phyloP scores from a whole-genome alignment of 2,329 filamentous ascomycete species.

The Fusarium napiforme region DNA sequence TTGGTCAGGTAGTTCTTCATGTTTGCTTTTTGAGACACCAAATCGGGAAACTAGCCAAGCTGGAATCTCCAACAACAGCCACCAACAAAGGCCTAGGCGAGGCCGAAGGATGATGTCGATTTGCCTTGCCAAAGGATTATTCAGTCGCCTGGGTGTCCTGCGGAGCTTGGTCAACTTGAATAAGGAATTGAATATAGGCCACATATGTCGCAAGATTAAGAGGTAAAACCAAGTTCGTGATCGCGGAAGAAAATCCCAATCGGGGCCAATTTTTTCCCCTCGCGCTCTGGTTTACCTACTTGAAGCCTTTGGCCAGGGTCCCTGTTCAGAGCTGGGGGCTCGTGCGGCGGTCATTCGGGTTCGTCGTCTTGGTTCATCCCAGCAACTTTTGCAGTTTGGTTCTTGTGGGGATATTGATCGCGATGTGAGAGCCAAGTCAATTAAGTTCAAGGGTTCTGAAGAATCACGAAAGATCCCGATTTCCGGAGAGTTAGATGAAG shows the following conservation, averaged over 20 bases:
- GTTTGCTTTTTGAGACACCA: slow-evolving; percentile 42
- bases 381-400: slow-evolving; percentile 22
- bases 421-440: slow-evolving; percentile 18
- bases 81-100: slow-evolving; percentile 24
- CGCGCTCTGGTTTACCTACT: slow-evolving; percentile 30
- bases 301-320: slow-evolving; percentile 27
- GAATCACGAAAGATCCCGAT: not conserved
- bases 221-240: slow-evolving; percentile 17
- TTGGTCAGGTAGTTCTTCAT: slow-evolving; percentile 33
- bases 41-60: slow-evolving; percentile 28
- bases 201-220: slow-evolving; percentile 13
- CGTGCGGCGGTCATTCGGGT: slow-evolving; percentile 41
- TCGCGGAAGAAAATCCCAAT: slow-evolving; percentile 13
- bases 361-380: slow-evolving; percentile 41
- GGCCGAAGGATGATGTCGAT: slow-evolving; percentile 17
- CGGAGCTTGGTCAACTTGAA: not conserved
- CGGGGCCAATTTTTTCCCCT: slow-evolving; percentile 21
- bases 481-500: not conserved
- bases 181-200: not conserved
- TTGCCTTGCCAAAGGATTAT: slow-evolving; percentile 12
- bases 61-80: slow-evolving; percentile 36
- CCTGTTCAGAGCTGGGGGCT: slow-evolving; percentile 36
- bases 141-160: slow-evolving; percentile 1
- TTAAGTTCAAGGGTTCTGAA: slow-evolving; percentile 11
- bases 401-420: slow-evolving; percentile 29